Evolutionary conservation across 192 early-diverging fungal genomes (phyloP), one percentile per base, ranked within the genome.

Genomic region (Mortierella alpina): DNA sequence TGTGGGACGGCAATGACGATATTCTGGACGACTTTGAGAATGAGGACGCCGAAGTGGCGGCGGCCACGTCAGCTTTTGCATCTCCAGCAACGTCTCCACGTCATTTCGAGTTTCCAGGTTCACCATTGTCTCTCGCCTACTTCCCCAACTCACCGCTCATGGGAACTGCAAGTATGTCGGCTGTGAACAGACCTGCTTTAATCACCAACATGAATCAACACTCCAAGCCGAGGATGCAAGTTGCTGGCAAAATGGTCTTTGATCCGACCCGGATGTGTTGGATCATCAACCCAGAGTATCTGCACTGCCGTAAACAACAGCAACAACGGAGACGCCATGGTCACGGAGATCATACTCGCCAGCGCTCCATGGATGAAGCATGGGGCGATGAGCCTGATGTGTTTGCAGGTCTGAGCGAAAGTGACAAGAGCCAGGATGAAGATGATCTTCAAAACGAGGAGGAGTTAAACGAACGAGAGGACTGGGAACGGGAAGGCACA

Each of bases 321-420:
- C 40, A 49, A 5, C 58, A 69, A 10, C 31, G 31, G 31, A 31
- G 31, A 3, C 10, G 39, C 17, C n/a, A 68, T 6, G 47, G 55
- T 18, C 53, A 45, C 14, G 40, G n/a, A 7, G 44, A 55, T 40
- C 59, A 64, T 20, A 17, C 12, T 45, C 62, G 71, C 22, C 58
- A 74, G 17, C 31, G 39, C 20, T 74, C 74, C 9, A 41, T 76
- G 67, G 69, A 72, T 42, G 69, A 79, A 1, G 58, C 63, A 20
- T 79, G 76, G 76, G 76, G 76, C 7, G 76, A 79, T 46, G 76
- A 79, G 40, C 69, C 69, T 2, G 69, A 79, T 67, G 59, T 79
- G 14, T 79, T 79, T 72, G 76, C 76, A 23, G 76, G 64, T 13
- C 53, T 79, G 48, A 79, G 76, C n/a, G 76, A 79, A 12, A 59